A percentile compares a stretch with the other conserved stretches of the same genome.
phyloP scores from a whole-genome alignment of 176 grass and related monocot species.

The Phragmites australis region DNA sequence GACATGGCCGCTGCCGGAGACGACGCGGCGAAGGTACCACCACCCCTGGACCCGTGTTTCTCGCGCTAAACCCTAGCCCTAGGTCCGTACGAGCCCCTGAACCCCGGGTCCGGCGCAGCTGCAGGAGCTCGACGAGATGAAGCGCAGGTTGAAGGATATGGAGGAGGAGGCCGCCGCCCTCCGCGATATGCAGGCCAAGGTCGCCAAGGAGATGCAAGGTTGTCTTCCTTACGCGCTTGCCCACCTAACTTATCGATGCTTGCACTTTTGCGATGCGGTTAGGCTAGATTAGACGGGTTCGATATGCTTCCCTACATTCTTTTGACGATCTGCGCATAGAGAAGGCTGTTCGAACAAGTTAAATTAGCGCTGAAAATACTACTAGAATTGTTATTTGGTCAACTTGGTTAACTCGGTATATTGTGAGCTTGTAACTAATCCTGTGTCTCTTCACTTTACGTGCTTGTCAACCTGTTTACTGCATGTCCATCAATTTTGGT shows the following conservation, averaged over 20 bases:
- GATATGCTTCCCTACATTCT: background rate
- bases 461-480: background rate
- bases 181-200: conserved; percentile 80
- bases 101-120: background rate
- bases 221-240: background rate
- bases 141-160: conserved; percentile 74
- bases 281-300: background rate
- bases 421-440: background rate
- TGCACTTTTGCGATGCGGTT: background rate
- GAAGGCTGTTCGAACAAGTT: background rate
- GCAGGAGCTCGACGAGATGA: conserved; percentile 83
- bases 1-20: conserved; percentile 53
- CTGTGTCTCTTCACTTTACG: background rate
- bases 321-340: background rate
- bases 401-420: background rate
- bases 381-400: background rate
- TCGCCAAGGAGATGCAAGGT: conserved; percentile 87
- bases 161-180: conserved; percentile 74
- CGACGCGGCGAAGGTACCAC: conserved; percentile 51
- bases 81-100: conserved; percentile 20
- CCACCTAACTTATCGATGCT: background rate
- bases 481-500: background rate
- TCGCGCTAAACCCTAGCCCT: conserved; percentile 41
- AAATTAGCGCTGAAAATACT: background rate
- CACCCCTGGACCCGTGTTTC: background rate